These are phyloP conservation scores for Phycomyces nitens DNA, from an alignment of 192 early-diverging fungal genomes.

Conservation along the genomic window DNA sequence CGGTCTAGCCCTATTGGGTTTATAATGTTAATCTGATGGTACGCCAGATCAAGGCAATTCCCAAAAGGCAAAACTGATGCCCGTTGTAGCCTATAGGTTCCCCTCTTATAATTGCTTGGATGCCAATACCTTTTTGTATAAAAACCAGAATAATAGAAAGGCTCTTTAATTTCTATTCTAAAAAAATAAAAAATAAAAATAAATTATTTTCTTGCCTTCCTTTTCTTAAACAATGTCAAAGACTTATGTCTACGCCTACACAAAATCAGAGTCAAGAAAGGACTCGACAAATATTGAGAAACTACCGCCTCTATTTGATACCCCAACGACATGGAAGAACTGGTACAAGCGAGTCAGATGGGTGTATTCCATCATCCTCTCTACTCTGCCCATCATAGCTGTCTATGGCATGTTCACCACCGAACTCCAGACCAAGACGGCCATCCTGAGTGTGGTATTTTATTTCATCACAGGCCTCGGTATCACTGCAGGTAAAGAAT, in stretches of 20 bases:
- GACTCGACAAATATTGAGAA: constrained; percentile 15
- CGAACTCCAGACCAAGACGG: constrained; percentile 62
- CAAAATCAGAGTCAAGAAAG: constrained; percentile 32
- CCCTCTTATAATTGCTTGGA: no score
- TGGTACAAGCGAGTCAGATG: constrained; percentile 65
- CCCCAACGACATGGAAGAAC: constrained; percentile 45
- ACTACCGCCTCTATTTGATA: constrained; percentile 36
- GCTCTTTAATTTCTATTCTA: no score
- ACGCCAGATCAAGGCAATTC: no score
- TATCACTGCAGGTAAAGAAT: constrained; percentile 70
- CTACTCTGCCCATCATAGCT: constrained; percentile 70
- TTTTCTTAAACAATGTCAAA: no score
- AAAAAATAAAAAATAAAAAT: no score
- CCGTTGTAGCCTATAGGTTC: no score
- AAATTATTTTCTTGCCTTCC: no score
- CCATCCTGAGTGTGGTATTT: constrained; percentile 63
- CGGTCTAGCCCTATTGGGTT: no score
- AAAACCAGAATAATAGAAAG: no score
- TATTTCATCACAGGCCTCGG: constrained; percentile 83
- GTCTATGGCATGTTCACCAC: constrained; percentile 77
- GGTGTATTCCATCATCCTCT: constrained; percentile 61
- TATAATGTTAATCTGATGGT: no score
- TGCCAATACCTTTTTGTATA: no score
- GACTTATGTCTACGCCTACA: background rate
- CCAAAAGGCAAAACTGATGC: no score